A percentile compares a stretch with the other conserved stretches of the same genome.
phyloP scores from a whole-genome alignment of 2,329 filamentous ascomycete genomes.

The Elsinoe fawcettii region DNA sequence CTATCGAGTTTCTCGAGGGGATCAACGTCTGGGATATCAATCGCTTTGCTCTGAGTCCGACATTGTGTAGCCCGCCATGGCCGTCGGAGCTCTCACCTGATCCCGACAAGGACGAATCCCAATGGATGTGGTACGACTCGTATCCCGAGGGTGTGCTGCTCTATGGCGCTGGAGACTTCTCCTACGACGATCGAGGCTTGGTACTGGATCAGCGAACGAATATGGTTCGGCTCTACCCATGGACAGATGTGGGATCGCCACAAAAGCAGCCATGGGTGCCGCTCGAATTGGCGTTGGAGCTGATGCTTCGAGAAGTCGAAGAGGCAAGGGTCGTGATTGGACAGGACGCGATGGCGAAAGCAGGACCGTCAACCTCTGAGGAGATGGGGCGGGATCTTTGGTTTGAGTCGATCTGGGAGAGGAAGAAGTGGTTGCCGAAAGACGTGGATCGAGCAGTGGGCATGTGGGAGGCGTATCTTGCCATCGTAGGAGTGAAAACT shows the following conservation, averaged over 20 bases:
- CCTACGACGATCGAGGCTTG: conserved; percentile 8
- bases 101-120: not conserved
- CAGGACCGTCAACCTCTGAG: not conserved
- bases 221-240: not conserved
- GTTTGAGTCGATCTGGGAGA: not conserved
- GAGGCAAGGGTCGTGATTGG: conserved; percentile 7
- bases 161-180: not conserved
- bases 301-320: not conserved
- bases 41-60: not conserved
- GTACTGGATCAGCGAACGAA: conserved; percentile 12
- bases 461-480: conserved; percentile 14
- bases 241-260: not conserved
- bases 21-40: conserved; percentile 12
- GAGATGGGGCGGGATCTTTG: not conserved
- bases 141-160: conserved; percentile 10
- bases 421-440: conserved; percentile 1
- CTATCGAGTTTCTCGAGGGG: conserved; percentile 1
- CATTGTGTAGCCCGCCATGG: not conserved
- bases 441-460: conserved; percentile 1
- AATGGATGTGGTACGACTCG: conserved; percentile 9
- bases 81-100: not conserved
- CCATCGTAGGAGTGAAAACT: conserved; percentile 5
- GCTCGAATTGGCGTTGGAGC: not conserved
- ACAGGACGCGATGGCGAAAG: not conserved
- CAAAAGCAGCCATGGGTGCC: not conserved